phyloP scores from a whole-genome alignment of 1,284 basidiomycete species.

The Naganishia cerealis region DNA sequence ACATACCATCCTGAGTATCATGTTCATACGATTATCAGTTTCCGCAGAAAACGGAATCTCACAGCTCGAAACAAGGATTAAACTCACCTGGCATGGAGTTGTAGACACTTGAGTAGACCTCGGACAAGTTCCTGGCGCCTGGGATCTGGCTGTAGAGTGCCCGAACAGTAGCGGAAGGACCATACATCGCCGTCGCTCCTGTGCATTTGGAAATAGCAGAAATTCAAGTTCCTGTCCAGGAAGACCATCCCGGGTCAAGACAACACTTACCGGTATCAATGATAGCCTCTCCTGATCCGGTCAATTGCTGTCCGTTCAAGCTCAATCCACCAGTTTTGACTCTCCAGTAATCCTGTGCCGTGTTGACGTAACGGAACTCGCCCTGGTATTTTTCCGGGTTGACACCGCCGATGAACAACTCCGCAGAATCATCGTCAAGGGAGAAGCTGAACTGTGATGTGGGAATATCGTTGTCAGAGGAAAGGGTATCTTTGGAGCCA shows the following conservation, averaged over 20 bases:
- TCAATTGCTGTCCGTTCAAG: conserved; percentile 21
- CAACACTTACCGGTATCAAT: conserved; percentile 14
- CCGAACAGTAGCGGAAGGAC: not conserved
- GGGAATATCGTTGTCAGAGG: conserved; percentile 19
- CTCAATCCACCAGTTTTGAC: conserved; percentile 16
- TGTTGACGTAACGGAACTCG: conserved; percentile 15
- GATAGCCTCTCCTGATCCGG: conserved; percentile 5
- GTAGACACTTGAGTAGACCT: conserved; percentile 9
- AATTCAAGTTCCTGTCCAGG: not conserved
- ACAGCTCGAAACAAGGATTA: not conserved
- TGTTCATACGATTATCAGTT: not conserved
- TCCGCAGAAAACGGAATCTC: not conserved
- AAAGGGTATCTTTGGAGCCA: conserved; percentile 5
- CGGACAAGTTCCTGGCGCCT: conserved; percentile 22
- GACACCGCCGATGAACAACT: conserved; percentile 18
- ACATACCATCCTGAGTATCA: conserved; percentile 18
- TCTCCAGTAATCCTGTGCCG: conserved; percentile 23
- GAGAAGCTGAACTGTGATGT: conserved; percentile 26
- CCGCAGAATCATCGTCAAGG: conserved; percentile 15
- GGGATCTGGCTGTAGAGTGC: conserved; percentile 26
- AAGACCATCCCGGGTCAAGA: not conserved
- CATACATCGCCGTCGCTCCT: conserved; percentile 26
- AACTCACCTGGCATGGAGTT: conserved; percentile 2
- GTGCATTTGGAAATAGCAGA: not conserved
- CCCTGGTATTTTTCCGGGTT: conserved; percentile 24